Evolutionary conservation across 306 rosid genomes (phyloP), one percentile per base, ranked within the genome.

Genomic region (Phaseolus lunatus): DNA sequence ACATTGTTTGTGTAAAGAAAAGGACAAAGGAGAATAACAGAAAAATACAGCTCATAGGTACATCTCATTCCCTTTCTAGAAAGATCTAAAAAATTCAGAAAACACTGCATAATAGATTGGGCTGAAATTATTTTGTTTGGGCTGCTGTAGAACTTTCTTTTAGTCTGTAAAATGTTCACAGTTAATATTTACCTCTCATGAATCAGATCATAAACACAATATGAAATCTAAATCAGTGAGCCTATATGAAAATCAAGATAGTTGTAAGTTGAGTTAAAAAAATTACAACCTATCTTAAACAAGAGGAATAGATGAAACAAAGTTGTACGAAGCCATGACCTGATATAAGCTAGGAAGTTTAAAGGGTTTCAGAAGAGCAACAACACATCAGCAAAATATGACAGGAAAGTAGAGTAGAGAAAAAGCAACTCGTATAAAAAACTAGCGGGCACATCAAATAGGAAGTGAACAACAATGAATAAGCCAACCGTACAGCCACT

Each of bases 171-270:
- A 73, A 29, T 39, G 45, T 81, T 70, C 81, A 13, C 20, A 2
- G 8, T 49, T 61, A 24, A 64, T 76, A 24, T 82, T 50, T 66
- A 77, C 84, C 78, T 79, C 62, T 50, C 67, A 66, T 71, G 75
- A 84, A 85, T 76, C 87, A 85, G 81, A 83, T 77, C 70, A 82
- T 77, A 50, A 33, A 35, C n/a, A 65, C 67, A 64, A 49, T 12
- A 11, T 12, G 48, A 43, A 43, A 72, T 80, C 84, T 61, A 84
- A 82, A 86, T 37, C 69, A 31, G 0, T 3, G 26, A 5, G 20
- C 5, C 9, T 26, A 63, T 9, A 9, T 31, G 2, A 33, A 83
- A 73, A 76, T 19, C 31, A 56, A 84, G 78, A 15, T 35, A 18
- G 74, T 67, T 59, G 44, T 18, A 2, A n/a, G 43, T 61, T 7